Percentiles rank a stretch among this genome's conserved stretches.
Conservation (phyloP, 345 rosid genomes). For the Lenwebbia sp. region DNA sequence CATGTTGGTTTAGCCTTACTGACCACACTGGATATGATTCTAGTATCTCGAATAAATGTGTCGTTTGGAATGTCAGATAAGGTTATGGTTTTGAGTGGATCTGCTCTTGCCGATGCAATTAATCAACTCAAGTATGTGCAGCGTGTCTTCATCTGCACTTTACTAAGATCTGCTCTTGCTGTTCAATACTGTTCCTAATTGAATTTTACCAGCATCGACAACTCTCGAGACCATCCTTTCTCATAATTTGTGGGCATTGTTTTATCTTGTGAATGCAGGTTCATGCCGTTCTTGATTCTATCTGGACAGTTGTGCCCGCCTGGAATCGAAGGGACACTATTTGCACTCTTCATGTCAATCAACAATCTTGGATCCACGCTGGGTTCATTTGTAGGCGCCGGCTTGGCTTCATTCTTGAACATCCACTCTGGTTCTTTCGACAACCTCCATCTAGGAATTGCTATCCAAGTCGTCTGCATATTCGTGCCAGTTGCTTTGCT, state of each 20-base stretch:
- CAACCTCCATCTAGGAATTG: conserved; percentile 59
- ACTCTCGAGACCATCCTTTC: neutral
- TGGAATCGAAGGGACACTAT: conserved; percentile 91
- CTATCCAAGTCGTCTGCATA: conserved; percentile 67
- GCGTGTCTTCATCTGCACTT: neutral
- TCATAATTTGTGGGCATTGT: neutral
- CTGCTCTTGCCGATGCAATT: conserved; percentile 82
- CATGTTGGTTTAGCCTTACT: conserved; percentile 58
- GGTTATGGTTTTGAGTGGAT: conserved; percentile 80
- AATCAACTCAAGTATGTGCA: conserved; percentile 80
- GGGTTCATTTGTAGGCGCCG: conserved; percentile 88
- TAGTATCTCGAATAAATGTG: conserved; percentile 53
- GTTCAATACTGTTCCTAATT: neutral
- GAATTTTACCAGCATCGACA: neutral
- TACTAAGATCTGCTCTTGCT: neutral
- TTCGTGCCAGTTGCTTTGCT: conserved; percentile 62
- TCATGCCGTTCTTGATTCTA: conserved; percentile 94
- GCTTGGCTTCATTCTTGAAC: conserved; percentile 65
- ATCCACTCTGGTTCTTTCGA: conserved; percentile 83
- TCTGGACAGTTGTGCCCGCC: conserved; percentile 97
- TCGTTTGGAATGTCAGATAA: conserved; percentile 68
- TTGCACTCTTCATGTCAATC: conserved; percentile 95
- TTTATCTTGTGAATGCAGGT: conserved; percentile 28
- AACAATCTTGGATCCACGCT: conserved; percentile 81
- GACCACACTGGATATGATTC: conserved; percentile 55